Evolutionary conservation across 1,139 yeast species (phyloP), one percentile per base, ranked within the genome.

Genomic region (Kodamaea sp.): DNA sequence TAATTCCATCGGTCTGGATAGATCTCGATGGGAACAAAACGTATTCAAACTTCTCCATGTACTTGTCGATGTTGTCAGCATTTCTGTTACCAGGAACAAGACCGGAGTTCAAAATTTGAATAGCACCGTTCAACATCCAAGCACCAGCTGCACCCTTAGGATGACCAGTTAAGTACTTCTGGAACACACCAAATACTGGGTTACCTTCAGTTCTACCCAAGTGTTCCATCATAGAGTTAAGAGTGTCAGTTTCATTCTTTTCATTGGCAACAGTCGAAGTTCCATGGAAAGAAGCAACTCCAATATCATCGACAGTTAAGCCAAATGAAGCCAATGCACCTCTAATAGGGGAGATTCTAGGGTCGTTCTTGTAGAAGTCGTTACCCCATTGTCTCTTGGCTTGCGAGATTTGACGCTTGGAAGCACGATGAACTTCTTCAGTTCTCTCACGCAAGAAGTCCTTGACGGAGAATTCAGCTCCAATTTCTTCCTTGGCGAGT

Each of bases 101-200:
- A 67, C 98, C 98, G 55, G 87, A 65, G 70, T 87, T 84, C 63
- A 92, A 75, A 50, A 90, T 83, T 74, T 92, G 99, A 51, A 92
- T 73, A 43, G 90, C 96, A 69, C 99, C 99, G 66, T 92, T 94
- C 77, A 92, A 74, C 98, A 94, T 92, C 98, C 98, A 92, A 44
- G 99, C 97, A 77, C 97, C 98, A 39, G 99, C 99, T 53, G 98
- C 98, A 79, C 98, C 99, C 84, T 92, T 92, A 57, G 98, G 98
- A 74, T 92, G 99, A 70, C 98, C 99, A 55, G 99, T 92, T 59
- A 92, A 79, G 80, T 79, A 92, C 70, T 92, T 92, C 70, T 92
- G 99, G 95, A 92, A 90, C 37, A 92, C 95, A 78, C 97, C 97
- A 53, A 84, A 76, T 36, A 94, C 89, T 49, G 98, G 96, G 72